Evolutionary conservation across 208 protist species (phyloP).

Genomic region (Endotrypanum monterogeii): DNA sequence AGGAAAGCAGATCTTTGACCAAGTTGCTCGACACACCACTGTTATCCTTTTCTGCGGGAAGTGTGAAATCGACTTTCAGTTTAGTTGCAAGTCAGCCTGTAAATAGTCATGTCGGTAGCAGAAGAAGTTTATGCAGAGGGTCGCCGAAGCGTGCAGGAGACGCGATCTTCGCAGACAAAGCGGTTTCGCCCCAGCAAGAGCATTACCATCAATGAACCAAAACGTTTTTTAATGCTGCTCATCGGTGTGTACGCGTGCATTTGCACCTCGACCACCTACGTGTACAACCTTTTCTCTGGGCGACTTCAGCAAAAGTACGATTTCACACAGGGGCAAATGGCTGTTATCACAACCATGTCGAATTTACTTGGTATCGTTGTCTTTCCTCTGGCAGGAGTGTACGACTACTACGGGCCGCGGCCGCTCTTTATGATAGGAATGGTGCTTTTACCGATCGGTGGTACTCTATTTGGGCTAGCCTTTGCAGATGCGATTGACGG

Average conservation of each 20-base stretch:
- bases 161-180: constrained; percentile 18
- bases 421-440: constrained; percentile 67
- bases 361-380: constrained; percentile 48
- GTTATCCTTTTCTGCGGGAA: background rate
- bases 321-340: constrained; percentile 72
- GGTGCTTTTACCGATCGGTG: constrained; percentile 46
- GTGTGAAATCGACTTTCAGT: too few species aligned
- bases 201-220: constrained; percentile 46
- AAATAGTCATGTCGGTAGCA: constrained; percentile 8
- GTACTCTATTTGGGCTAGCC: constrained; percentile 60
- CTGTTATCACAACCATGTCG: constrained; percentile 69
- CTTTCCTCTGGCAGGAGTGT: constrained; percentile 62
- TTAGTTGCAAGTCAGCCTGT: background rate
- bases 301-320: constrained; percentile 67
- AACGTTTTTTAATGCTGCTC: constrained; percentile 69
- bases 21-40: background rate
- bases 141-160: constrained; percentile 22
- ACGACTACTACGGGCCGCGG: constrained; percentile 76
- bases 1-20: background rate
- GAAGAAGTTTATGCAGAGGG: constrained; percentile 26
- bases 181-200: constrained; percentile 9
- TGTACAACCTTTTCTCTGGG: constrained; percentile 84
- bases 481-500: constrained; percentile 57
- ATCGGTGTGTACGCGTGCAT: constrained; percentile 65
- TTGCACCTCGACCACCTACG: constrained; percentile 63